Evolutionary conservation across 345 rosid genomes (phyloP).

Genomic region (Dipteronia sinensis): DNA sequence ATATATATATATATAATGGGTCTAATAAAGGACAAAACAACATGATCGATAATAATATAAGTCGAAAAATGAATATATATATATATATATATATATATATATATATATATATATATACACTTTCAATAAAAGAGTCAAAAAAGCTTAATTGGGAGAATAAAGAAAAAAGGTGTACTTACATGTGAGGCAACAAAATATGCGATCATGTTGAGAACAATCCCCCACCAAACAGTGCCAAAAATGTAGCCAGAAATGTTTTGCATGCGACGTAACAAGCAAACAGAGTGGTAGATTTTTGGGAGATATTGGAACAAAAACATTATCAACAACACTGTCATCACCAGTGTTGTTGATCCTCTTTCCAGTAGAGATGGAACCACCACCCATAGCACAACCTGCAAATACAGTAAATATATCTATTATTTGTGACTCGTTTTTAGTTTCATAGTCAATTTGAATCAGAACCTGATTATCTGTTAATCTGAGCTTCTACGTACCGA

Average conservation of each 20-base stretch:
- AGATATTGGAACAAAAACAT: constrained; percentile 88
- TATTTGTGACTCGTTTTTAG: no score
- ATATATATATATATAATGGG: not conserved
- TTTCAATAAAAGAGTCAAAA: no score
- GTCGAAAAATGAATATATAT: no score
- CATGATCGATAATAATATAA: no score
- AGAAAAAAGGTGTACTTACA: constrained; percentile 43
- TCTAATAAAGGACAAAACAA: no score
- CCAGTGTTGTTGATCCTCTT: constrained; percentile 58
- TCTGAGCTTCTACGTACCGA: no score
- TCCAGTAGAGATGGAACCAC: constrained; percentile 65
- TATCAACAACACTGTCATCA: constrained; percentile 66
- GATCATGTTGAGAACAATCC: constrained; percentile 85
- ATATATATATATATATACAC: no score
- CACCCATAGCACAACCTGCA: constrained; percentile 83
- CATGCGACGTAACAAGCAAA: constrained; percentile 85
- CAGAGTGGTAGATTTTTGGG: constrained; percentile 89
- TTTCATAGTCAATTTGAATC: no score
- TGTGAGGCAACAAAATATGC: constrained; percentile 96
- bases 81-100: no score
- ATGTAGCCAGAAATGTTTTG: constrained; percentile 89
- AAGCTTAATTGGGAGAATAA: no score
- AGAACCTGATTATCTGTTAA: no score
- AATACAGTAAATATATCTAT: no score
- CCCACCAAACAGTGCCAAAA: constrained; percentile 98